Evolutionary conservation across 768 basidiomycete species (phyloP), one percentile per base, ranked within the genome.

Genomic region (Boletus reticuloceps): DNA sequence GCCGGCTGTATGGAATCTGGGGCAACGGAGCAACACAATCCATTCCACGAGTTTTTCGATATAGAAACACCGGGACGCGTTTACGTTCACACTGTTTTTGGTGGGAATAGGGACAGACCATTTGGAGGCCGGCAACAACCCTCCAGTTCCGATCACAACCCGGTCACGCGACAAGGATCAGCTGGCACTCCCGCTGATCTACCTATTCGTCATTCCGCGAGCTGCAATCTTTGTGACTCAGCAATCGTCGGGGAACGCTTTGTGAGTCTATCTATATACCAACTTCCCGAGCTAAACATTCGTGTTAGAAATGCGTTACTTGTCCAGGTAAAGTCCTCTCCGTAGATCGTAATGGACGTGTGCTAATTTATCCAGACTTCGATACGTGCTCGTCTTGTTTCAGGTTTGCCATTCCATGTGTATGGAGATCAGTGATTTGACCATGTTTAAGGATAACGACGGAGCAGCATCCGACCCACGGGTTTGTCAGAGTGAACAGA

Each of bases 141-240:
- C 34, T 58, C 58, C 20, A 43, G 34, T 14, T 49, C 53, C 32
- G 52, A 17, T 29, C 51, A 47, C 25, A 19, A 17, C 6, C 39
- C 49, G 13, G 41, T 40, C 19, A 9, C 29, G 25, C 46, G 2
- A 40, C 54, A 50, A 5, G 37, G 29, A 17, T 20, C 46, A 40
- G 20, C 9, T 48, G 8, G 5, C 11, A 42, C 20, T 16, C 16
- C 34, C 49, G 48, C n/a, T 5, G 41, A 54, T 42, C 31, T 51
- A 41, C 72, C 69, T 25, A 74, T 73, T n/a, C 62, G 72, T 27
- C 92, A 94, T 66, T 66, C 71, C 56, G 89, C 90, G 7, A 79
- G 69, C 11, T 95, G 93, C 72, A 82, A 94, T 66, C 66, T 93
- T 25, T 95, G 93, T 62, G 84, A 88, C 58, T 85, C 83, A 1